Evolutionary conservation across 2,329 filamentous ascomycete genomes (phyloP).

Genomic region (Talaromyces sp.): DNA sequence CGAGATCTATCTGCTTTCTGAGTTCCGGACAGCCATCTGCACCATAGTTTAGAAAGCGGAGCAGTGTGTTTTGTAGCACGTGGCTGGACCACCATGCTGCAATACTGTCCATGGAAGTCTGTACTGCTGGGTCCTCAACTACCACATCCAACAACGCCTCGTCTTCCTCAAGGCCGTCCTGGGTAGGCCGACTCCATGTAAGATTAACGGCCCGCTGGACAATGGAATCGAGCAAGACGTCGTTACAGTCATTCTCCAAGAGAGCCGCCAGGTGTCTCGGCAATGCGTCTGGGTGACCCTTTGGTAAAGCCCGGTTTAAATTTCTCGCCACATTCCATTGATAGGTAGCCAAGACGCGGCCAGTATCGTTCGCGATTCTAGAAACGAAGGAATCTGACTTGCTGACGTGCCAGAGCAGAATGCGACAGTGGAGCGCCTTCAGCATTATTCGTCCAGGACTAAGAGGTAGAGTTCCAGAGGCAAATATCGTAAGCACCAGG

Average conservation of each 20-base stretch:
- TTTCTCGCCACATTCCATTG: conserved; percentile 78
- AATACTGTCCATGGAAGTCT: conserved; percentile 81
- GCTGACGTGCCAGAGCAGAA: conserved; percentile 75
- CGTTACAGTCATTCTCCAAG: conserved; percentile 73
- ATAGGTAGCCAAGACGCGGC: conserved; percentile 65
- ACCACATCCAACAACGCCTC: conserved; percentile 76
- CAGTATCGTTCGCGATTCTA: conserved; percentile 62
- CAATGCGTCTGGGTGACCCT: conserved; percentile 59
- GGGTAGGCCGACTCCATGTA: conserved; percentile 77
- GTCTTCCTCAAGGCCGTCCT: conserved; percentile 56
- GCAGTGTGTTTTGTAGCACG: conserved; percentile 64
- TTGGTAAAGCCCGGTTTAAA: conserved; percentile 44
- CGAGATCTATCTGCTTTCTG: conserved; percentile 58
- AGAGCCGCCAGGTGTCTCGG: conserved; percentile 72
- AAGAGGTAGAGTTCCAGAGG: conserved; percentile 78
- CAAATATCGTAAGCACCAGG: conserved; percentile 77
- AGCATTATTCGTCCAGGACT: conserved; percentile 82
- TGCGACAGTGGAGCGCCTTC: conserved; percentile 84
- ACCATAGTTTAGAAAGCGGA: conserved; percentile 54
- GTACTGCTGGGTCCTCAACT: conserved; percentile 77
- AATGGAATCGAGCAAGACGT: conserved; percentile 71
- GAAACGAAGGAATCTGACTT: conserved; percentile 61
- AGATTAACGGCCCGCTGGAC: conserved; percentile 84
- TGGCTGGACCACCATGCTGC: conserved; percentile 86
- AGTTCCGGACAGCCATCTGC: conserved; percentile 37